These are phyloP conservation scores for Magnusiomyces sp. DNA, from an alignment of 1,139 yeast genomes.

Conservation along the genomic window DNA sequence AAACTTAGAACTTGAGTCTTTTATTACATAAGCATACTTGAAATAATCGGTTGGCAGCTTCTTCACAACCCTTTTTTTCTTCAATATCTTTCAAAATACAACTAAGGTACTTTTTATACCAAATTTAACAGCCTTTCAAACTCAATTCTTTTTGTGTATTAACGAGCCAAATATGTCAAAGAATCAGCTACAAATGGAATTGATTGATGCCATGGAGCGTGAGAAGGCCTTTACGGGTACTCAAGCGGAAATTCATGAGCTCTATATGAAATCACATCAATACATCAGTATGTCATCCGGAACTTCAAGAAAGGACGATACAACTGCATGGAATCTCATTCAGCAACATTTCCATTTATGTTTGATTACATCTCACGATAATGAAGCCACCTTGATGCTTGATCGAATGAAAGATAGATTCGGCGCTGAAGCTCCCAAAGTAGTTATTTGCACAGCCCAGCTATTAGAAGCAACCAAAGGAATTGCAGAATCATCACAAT, in stretches of 20 bases:
- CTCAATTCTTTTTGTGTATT: neutral
- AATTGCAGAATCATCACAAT: slow-evolving; percentile 37
- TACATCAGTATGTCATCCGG: slow-evolving; percentile 25
- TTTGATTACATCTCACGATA: slow-evolving; percentile 56
- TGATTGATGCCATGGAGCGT: slow-evolving; percentile 1
- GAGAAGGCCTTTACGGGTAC: slow-evolving; percentile 13
- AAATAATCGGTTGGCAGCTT: no score
- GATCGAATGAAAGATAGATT: slow-evolving; percentile 62
- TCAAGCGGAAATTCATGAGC: slow-evolving; percentile 21
- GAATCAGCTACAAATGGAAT: neutral
- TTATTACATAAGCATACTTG: no score
- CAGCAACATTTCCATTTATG: slow-evolving; percentile 68
- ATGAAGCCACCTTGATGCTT: slow-evolving; percentile 58
- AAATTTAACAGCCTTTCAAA: no score
- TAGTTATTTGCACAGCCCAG: slow-evolving; percentile 48
- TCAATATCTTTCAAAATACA: no score
- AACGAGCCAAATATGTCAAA: neutral
- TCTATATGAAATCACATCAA: slow-evolving; percentile 28
- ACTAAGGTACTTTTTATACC: no score
- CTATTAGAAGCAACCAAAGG: slow-evolving; percentile 51
- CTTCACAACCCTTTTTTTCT: no score
- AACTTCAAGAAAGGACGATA: slow-evolving; percentile 33
- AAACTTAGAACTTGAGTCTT: no score
- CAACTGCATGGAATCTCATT: slow-evolving; percentile 50
- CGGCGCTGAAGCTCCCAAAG: slow-evolving; percentile 45